Conservation (phyloP, 441 rosid species). For the Adansonia gregorii region DNA sequence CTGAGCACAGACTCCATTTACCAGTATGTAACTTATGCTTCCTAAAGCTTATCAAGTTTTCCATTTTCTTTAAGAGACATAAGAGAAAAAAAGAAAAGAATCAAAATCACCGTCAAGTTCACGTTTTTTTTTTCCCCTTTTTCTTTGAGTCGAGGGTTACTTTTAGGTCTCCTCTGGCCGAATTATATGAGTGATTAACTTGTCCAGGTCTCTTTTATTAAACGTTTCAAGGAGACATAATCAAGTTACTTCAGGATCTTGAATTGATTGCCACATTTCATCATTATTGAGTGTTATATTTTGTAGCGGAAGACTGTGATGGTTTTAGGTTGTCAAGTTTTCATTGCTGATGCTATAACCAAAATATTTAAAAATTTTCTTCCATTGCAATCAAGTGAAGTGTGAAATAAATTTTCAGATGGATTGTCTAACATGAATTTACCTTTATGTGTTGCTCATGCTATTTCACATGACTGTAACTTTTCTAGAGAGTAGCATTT, state of each 20-base stretch:
- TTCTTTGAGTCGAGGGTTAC: background rate
- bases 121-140: background rate
- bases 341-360: background rate
- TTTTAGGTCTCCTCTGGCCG: background rate
- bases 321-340: background rate
- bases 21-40: conserved; percentile 34
- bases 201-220: background rate
- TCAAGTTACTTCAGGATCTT: background rate
- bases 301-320: background rate
- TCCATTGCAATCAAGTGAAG: background rate
- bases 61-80: conserved; percentile 1
- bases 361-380: background rate
- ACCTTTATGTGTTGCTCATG: background rate
- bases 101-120: background rate
- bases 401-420: background rate
- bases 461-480: background rate
- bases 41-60: conserved; percentile 7
- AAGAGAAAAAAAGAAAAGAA: background rate
- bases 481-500: background rate
- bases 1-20: conserved; percentile 58
- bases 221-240: background rate
- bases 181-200: background rate
- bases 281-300: background rate
- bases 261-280: background rate
- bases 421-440: background rate